These are phyloP conservation scores for Coemansia sp. DNA, from an alignment of 192 early-diverging fungal species.

Conservation along the genomic window DNA sequence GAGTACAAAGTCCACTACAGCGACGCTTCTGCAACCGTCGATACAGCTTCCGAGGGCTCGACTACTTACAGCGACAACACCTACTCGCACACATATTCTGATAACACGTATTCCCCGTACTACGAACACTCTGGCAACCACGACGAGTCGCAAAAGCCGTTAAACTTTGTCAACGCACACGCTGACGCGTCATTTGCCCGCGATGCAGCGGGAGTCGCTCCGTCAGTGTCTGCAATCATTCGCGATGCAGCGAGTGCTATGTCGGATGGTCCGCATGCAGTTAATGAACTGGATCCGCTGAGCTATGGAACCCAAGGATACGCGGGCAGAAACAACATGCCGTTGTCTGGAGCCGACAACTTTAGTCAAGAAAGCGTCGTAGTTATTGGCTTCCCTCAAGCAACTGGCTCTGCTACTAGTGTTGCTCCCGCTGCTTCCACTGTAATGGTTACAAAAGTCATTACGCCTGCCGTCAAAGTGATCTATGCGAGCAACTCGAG, in stretches of 20 bases:
- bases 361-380: slow-evolving; percentile 38
- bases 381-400: slow-evolving; percentile 36
- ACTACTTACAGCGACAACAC: slow-evolving; percentile 15
- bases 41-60: slow-evolving; percentile 20
- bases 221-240: slow-evolving; percentile 14
- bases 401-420: slow-evolving; percentile 12
- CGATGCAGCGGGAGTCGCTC: slow-evolving; percentile 28
- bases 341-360: slow-evolving; percentile 11
- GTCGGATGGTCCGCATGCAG: slow-evolving; percentile 20
- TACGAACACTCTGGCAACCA: slow-evolving; percentile 7
- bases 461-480: slow-evolving; percentile 44
- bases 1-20: slow-evolving; percentile 32
- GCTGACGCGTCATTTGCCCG: slow-evolving; percentile 31
- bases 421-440: slow-evolving; percentile 22
- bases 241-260: slow-evolving; percentile 27
- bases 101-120: slow-evolving; percentile 10
- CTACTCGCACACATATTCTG: slow-evolving; percentile 16
- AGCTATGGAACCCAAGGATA: slow-evolving; percentile 46
- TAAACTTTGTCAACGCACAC: slow-evolving; percentile 46
- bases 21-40: slow-evolving; percentile 25
- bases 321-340: slow-evolving; percentile 30
- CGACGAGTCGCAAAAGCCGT: slow-evolving; percentile 21
- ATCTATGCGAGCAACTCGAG: slow-evolving; percentile 22
- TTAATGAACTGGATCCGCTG: slow-evolving; percentile 52
- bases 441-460: slow-evolving; percentile 47